These are phyloP conservation scores for Rubia peregrina DNA, from an alignment of 305 asterid genomes.

Conservation along the genomic window DNA sequence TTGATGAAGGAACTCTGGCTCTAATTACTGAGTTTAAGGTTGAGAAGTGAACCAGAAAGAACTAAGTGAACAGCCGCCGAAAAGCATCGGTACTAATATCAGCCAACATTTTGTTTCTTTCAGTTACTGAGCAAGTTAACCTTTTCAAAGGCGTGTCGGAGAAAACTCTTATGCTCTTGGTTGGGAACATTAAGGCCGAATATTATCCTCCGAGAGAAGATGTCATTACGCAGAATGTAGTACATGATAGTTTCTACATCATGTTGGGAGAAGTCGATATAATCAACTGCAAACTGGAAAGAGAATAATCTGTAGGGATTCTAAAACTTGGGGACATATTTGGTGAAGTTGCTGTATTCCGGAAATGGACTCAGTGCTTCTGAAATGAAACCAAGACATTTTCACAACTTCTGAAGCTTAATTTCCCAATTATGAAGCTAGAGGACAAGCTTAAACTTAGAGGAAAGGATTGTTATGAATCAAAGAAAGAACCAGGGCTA, in stretches of 20 bases:
- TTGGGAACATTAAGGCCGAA: conserved; percentile 71
- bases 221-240: conserved; percentile 64
- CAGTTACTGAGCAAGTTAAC: conserved; percentile 55
- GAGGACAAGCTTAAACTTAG: too few species aligned
- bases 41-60: conserved; percentile 78
- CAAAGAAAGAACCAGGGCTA: too few species aligned
- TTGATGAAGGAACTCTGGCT: too few species aligned
- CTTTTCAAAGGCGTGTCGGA: conserved; percentile 65
- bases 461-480: too few species aligned
- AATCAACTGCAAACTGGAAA: conserved; percentile 51
- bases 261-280: conserved; percentile 86
- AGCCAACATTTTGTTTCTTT: conserved; percentile 70
- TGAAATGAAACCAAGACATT: conserved; percentile 31
- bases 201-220: conserved; percentile 89
- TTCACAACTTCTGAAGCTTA: too few species aligned
- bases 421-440: too few species aligned
- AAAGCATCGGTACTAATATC: conserved; percentile 60
- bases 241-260: conserved; percentile 67
- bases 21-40: too few species aligned
- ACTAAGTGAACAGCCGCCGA: conserved; percentile 72
- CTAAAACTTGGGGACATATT: conserved; percentile 52
- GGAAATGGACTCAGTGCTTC: conserved; percentile 57
- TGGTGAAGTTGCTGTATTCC: conserved; percentile 74
- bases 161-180: conserved; percentile 53
- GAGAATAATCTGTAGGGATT: conserved; percentile 41